A percentile compares a stretch with the other conserved stretches of the same genome.
phyloP scores from a whole-genome alignment of 805 yeast genomes.

The Myxozyma udenii region DNA sequence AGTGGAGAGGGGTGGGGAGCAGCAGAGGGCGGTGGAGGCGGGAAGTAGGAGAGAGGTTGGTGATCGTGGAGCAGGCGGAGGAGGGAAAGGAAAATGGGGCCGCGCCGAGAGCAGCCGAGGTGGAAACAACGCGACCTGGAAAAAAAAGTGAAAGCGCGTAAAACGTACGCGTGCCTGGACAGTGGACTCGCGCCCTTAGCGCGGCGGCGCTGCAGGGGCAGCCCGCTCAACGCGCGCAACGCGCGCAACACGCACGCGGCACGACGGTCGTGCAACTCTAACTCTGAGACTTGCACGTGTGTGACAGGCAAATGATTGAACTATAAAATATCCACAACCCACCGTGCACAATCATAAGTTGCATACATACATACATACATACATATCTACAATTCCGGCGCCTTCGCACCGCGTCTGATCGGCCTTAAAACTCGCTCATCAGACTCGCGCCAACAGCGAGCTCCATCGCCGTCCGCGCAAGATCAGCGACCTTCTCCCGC shows the following conservation, averaged over 20 bases:
- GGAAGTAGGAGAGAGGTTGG: background rate
- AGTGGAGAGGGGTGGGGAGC: background rate
- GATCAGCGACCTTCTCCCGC: constrained; percentile 5
- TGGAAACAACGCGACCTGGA: background rate
- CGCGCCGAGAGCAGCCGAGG: background rate
- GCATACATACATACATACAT: background rate
- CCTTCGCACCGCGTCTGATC: background rate
- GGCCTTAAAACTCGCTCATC: constrained; percentile 5
- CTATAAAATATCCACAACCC: too few species aligned
- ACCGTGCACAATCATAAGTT: too few species aligned
- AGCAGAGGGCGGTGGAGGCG: constrained; percentile 4
- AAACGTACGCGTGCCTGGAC: background rate
- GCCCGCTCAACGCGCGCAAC: too few species aligned
- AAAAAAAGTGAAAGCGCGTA: background rate
- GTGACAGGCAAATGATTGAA: too few species aligned
- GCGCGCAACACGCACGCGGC: too few species aligned
- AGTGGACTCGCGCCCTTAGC: background rate
- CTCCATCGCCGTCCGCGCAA: constrained; percentile 15
- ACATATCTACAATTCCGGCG: background rate
- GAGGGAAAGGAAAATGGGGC: background rate
- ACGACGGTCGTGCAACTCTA: too few species aligned
- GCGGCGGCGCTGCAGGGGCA: background rate
- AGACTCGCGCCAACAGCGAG: constrained; percentile 17
- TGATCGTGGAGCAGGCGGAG: background rate
- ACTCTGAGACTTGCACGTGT: too few species aligned